These are phyloP conservation scores for Chamaecrista fasciculata DNA, from an alignment of 306 rosid species.

Conservation along the genomic window DNA sequence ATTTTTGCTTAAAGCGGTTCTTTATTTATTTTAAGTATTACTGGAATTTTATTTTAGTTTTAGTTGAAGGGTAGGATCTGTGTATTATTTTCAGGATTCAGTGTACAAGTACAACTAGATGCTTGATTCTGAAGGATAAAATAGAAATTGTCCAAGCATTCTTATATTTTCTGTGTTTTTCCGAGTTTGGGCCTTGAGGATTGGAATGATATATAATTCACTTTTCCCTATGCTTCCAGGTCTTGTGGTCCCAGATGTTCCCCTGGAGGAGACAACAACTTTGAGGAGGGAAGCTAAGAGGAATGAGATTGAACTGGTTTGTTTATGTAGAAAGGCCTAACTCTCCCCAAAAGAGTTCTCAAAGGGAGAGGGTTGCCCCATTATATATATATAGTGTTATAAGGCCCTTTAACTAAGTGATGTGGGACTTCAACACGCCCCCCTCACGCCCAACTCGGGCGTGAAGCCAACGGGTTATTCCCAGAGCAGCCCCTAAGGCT, in stretches of 20 bases:
- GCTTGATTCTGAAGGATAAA: neutral
- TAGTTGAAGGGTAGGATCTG: too few relatives aligned
- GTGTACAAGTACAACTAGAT: neutral
- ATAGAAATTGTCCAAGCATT: neutral
- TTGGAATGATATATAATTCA: neutral
- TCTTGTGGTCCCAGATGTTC: conserved; percentile 95
- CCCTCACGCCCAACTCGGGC: too few relatives aligned
- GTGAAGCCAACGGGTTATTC: too few relatives aligned
- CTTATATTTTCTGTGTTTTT: neutral
- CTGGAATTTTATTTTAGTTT: too few relatives aligned
- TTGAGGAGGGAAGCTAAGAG: conserved; percentile 77
- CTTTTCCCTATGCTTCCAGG: conserved; percentile 44
- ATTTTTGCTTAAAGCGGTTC: neutral
- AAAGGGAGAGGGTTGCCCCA: too few relatives aligned
- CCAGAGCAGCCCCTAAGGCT: too few relatives aligned
- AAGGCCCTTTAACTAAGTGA: too few relatives aligned
- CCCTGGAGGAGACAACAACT: conserved; percentile 71
- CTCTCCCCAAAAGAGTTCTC: too few relatives aligned
- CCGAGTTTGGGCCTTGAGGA: conserved; percentile 10
- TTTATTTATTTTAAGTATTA: neutral
- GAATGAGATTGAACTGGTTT: conserved; percentile 77
- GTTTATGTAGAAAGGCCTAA: too few relatives aligned
- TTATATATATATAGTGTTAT: too few relatives aligned
- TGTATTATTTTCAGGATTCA: neutral
- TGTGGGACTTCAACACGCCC: too few relatives aligned